These are phyloP conservation scores for Trichoderma atrobrunneum DNA, from an alignment of 2,329 filamentous ascomycete species.

Conservation along the genomic window DNA sequence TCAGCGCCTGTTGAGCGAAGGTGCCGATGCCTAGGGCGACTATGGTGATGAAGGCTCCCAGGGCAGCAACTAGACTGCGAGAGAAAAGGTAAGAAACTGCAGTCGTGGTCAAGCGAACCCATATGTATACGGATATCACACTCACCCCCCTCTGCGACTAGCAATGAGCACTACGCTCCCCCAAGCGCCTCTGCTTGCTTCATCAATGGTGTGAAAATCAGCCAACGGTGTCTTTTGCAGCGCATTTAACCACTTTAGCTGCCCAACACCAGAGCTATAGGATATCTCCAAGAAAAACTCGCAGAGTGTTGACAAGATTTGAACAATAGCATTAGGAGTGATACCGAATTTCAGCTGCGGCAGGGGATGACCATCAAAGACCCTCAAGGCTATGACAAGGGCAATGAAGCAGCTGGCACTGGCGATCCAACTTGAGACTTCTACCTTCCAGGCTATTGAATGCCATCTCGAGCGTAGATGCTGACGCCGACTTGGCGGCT, in stretches of 20 bases:
- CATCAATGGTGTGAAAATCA: background rate
- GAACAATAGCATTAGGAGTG: background rate
- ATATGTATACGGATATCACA: background rate
- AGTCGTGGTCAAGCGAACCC: background rate
- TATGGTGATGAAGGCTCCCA: background rate
- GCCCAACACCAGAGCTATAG: background rate
- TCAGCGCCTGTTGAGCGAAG: background rate
- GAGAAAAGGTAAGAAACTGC: background rate
- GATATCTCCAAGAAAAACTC: background rate
- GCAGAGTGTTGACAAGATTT: background rate
- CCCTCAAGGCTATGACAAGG: background rate
- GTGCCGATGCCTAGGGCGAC: constrained; percentile 4
- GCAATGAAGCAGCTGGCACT: background rate
- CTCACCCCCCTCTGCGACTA: constrained; percentile 1
- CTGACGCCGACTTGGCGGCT: background rate
- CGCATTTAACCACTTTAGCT: background rate
- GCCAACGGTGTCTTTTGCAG: background rate
- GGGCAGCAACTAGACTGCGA: background rate
- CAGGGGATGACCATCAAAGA: background rate
- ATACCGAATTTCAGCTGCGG: background rate
- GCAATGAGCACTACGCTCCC: constrained; percentile 1
- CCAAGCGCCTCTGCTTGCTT: constrained; percentile 5
- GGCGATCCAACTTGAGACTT: background rate
- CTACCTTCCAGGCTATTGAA: background rate
- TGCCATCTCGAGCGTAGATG: background rate